Base-by-base conservation (phyloP, 2,329 filamentous ascomycete species). In the Paracorniculantispora psalliotae region DNA sequence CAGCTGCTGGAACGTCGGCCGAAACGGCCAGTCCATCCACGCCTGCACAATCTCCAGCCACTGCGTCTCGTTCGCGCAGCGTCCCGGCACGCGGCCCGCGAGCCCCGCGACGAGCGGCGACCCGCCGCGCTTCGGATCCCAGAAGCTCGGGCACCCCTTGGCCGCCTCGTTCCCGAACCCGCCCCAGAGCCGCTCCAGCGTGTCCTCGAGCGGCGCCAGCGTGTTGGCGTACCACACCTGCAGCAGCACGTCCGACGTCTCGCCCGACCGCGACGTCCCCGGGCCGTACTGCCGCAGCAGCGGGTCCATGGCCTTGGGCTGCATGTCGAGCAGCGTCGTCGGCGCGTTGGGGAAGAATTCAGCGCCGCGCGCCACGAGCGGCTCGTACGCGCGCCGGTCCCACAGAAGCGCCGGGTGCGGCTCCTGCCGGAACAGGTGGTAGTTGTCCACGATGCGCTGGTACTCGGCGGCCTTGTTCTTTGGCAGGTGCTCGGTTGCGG, bases 301-400 rank as follows among this genome's bases (percentile, higher is more conserved):
- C 1, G 75, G 77, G 64, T 79, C 76, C 61, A 80, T 72, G 2
- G 76, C 68, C 63, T 80, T 79, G 3, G 90, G 89, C 63, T 86
- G 82, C 60, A 91, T 76, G 69, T 92, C 89, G 17, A 92, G 69
- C 3, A 93, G 81, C 12, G 77, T 73, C 58, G 84, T 76, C 7
- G 78, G 74, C 9, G 78, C 71, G 25, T 80, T 76, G 1, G 90
- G 91, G 69, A 80, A 90, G 66, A 91, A 87, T 63, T 96, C 92
- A 1, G 80, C 67, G 0, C 72, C 54, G 4, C 76, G 61, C 2
- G 83, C 80, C 25, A 76, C 71, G 17, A 96, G 76, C 0, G 91
- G 89, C 66, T 96, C 90, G 66, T 84, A 85, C 2, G 77, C 73
- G 17, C 92, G 85, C 1, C 81, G 79, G 70, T 96, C 91, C 84